These are phyloP conservation scores for Leccinum subtestaceum DNA, from an alignment of 768 basidiomycete species.

Conservation along the genomic window DNA sequence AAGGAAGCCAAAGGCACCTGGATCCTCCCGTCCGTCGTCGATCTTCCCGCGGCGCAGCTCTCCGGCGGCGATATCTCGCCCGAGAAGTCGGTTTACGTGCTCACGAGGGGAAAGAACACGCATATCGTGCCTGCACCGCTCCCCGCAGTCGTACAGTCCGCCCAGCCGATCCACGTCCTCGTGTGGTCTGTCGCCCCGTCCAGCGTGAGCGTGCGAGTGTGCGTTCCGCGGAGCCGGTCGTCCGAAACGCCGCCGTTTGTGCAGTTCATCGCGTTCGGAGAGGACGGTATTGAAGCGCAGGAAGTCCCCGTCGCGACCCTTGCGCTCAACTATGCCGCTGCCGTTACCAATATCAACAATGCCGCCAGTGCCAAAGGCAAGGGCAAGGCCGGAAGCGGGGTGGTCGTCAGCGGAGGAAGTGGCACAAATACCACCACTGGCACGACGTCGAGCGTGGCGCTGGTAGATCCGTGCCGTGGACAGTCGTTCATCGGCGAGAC, in stretches of 20 bases:
- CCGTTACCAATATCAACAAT: not conserved
- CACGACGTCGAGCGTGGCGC: conserved; percentile 29
- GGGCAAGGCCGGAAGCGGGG: conserved; percentile 36
- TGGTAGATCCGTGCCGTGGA: conserved; percentile 46
- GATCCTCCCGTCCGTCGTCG: conserved; percentile 27
- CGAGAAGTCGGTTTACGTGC: conserved; percentile 50
- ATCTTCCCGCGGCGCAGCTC: conserved; percentile 22
- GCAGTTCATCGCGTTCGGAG: conserved; percentile 68
- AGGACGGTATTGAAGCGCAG: conserved; percentile 71
- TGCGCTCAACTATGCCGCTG: conserved; percentile 6
- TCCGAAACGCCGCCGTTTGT: conserved; percentile 41
- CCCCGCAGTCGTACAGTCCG: conserved; percentile 45
- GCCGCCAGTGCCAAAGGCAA: conserved; percentile 34
- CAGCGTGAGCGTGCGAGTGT: conserved; percentile 52
- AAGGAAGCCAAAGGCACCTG: conserved; percentile 32
- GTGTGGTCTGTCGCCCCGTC: conserved; percentile 60
- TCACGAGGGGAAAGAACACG: conserved; percentile 68
- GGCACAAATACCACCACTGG: not conserved
- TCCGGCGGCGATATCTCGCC: conserved; percentile 19
- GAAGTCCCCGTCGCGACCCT: conserved; percentile 60
- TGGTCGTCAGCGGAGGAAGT: not conserved
- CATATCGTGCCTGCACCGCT: conserved; percentile 69
- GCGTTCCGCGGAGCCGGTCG: conserved; percentile 25
- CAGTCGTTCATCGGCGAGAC: conserved; percentile 66
- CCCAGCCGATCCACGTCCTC: conserved; percentile 52